Base-by-base conservation (phyloP, 306 rosid genomes). In the Myrica gale region DNA sequence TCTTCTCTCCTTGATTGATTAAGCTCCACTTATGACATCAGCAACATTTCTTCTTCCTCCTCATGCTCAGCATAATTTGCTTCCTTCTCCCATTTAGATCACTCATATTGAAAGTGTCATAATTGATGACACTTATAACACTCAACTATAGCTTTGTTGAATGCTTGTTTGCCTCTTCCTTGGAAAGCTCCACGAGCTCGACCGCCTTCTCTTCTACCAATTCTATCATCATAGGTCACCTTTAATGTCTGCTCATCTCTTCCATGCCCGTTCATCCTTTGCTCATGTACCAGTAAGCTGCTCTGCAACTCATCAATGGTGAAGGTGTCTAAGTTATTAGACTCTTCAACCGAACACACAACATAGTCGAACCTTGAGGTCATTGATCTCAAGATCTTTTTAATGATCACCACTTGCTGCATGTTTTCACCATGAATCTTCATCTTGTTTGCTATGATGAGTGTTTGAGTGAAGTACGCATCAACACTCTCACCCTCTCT, bases 231-330 rank as follows among this genome's bases (percentile, higher is more conserved):
- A 8, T 5, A 26, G 21, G 48, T 7, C 45, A 52, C 75, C 47
- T 52, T 71, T 13, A 71, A 52, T 15, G 61, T 65, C 2, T 71
- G 9, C 48, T 71, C 65, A 52, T 71, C 75, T 13, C 26, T 50
- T 6, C 26, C 26, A 66, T 41, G 23, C 48, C 13, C 6, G 0
- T 66, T 41, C 48, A 66, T 39, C 23, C 48, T 41, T 3, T 66
- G 12, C 26, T 66, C 50, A 41, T 66, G 70, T 41, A 66, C 50
- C 7, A 41, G 0, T 8, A 42, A 66, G n/a, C n/a, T 26, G 17
- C 68, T 61, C n/a, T 61, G 68, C n/a, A 61, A 61, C 68, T 61
- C 68, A 61, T 61, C 68, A 37, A 61, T 26, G n/a, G 68, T 61
- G 10, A 61, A 26, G 7, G 42, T 23, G 37, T 61, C n/a, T 20